Percentiles rank a stretch among this genome's conserved stretches.
These are phyloP conservation scores for Kwoniella sp. DNA, from an alignment of 768 basidiomycete species.

Conservation along the genomic window DNA sequence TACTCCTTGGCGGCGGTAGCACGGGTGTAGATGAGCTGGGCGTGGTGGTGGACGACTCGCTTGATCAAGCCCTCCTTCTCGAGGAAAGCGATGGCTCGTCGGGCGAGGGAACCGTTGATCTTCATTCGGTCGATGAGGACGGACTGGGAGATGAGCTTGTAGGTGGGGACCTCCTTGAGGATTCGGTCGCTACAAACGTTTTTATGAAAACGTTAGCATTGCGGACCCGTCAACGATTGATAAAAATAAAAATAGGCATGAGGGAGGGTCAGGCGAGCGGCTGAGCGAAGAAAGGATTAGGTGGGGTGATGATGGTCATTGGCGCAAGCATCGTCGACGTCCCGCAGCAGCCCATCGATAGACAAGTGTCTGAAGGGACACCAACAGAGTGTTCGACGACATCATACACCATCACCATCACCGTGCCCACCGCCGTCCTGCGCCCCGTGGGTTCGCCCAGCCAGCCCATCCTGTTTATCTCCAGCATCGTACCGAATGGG, in stretches of 20 bases:
- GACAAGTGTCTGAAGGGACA: not conserved
- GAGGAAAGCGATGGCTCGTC: slow-evolving; percentile 84
- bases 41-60: slow-evolving; percentile 91
- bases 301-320: too few relatives aligned
- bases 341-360: too few relatives aligned
- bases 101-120: slow-evolving; percentile 91
- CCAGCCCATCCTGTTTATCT: too few relatives aligned
- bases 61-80: slow-evolving; percentile 94
- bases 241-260: too few relatives aligned
- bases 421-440: too few relatives aligned
- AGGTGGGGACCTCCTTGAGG: slow-evolving; percentile 97
- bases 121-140: slow-evolving; percentile 99
- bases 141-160: slow-evolving; percentile 96
- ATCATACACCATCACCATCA: too few relatives aligned
- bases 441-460: too few relatives aligned
- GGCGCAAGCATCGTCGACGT: too few relatives aligned
- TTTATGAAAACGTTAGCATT: not conserved
- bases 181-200: slow-evolving; percentile 62
- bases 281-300: too few relatives aligned
- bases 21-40: slow-evolving; percentile 84
- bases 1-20: slow-evolving; percentile 53
- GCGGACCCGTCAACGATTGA: too few relatives aligned
- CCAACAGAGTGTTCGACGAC: too few relatives aligned
- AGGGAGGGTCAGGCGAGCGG: too few relatives aligned
- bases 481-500: not conserved